These are phyloP conservation scores for Geoglossum glabrum DNA, from an alignment of 495 filamentous ascomycete genomes.

Conservation along the genomic window DNA sequence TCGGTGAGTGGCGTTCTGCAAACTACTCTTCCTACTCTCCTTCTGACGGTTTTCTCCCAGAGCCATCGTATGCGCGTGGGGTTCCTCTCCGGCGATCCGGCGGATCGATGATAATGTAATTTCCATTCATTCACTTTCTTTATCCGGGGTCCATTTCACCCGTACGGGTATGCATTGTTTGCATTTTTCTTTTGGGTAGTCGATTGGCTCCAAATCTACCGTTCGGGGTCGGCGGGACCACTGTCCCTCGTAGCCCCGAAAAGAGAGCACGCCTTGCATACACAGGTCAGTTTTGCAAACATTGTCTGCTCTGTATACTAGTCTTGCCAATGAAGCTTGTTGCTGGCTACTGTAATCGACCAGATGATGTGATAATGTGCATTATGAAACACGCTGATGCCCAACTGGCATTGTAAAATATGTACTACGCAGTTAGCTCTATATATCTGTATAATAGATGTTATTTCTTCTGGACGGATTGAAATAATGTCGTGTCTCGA, in stretches of 20 bases:
- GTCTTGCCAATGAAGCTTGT: not conserved
- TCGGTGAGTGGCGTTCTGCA: slow-evolving; percentile 39
- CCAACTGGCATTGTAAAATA: not conserved
- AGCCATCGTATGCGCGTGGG: slow-evolving; percentile 53
- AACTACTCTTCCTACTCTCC: not conserved
- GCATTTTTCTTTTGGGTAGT: not conserved
- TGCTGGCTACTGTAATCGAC: not conserved
- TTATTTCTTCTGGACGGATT: no score
- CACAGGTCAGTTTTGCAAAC: not conserved
- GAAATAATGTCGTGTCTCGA: no score
- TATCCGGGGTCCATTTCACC: not conserved
- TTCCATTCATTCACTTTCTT: not conserved
- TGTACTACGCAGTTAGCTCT: not conserved
- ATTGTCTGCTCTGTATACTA: not conserved
- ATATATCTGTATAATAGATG: no score
- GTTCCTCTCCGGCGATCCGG: slow-evolving; percentile 39
- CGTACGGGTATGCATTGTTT: not conserved
- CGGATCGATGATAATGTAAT: slow-evolving; percentile 21
- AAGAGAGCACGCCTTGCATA: not conserved
- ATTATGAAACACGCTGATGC: not conserved
- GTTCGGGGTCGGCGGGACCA: not conserved
- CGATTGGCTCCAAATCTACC: not conserved
- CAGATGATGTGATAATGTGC: not conserved
- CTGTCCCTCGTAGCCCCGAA: not conserved
- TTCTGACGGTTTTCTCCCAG: slow-evolving; percentile 19